These are phyloP conservation scores for Graphiopsis chlorocephala DNA, from an alignment of 2,329 filamentous ascomycete species.

Conservation along the genomic window DNA sequence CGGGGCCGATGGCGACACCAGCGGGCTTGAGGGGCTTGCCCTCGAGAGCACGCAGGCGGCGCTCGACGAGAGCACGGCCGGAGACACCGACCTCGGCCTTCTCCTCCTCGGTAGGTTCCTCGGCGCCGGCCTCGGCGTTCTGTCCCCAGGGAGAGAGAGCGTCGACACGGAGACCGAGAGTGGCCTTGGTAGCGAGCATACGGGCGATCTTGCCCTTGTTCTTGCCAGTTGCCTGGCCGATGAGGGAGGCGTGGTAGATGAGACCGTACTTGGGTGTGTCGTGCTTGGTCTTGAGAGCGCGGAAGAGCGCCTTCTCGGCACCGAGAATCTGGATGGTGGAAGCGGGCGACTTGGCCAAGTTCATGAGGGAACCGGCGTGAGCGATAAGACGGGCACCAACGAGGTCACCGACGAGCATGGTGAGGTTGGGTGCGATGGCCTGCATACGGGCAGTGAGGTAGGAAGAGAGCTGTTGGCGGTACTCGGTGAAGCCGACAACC, in stretches of 20 bases:
- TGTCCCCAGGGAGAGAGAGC: constrained; percentile 75
- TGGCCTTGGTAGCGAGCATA: constrained; percentile 90
- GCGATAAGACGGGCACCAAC: constrained; percentile 94
- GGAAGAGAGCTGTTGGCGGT: constrained; percentile 79
- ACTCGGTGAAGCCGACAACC: constrained; percentile 87
- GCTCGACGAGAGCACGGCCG: constrained; percentile 70
- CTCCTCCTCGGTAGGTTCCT: constrained; percentile 77
- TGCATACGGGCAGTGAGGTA: constrained; percentile 94
- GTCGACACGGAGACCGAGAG: constrained; percentile 89
- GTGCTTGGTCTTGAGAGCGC: constrained; percentile 97
- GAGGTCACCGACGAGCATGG: constrained; percentile 85
- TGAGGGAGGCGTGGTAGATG: constrained; percentile 87
- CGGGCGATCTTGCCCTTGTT: constrained; percentile 99
- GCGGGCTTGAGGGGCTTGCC: constrained; percentile 82
- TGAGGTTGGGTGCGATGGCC: constrained; percentile 93
- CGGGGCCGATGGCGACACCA: constrained; percentile 71
- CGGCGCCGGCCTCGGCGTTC: constrained; percentile 62
- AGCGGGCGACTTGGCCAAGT: constrained; percentile 89
- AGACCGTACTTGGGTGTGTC: constrained; percentile 98
- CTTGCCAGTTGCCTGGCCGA: constrained; percentile 93
- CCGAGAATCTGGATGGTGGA: constrained; percentile 97
- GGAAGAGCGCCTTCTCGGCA: constrained; percentile 97
- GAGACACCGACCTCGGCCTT: constrained; percentile 75
- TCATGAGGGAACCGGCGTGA: constrained; percentile 90
- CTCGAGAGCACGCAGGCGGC: constrained; percentile 74